These are phyloP conservation scores for Acephala macrosclerotiorum DNA, from an alignment of 2,329 filamentous ascomycete species.

Conservation along the genomic window DNA sequence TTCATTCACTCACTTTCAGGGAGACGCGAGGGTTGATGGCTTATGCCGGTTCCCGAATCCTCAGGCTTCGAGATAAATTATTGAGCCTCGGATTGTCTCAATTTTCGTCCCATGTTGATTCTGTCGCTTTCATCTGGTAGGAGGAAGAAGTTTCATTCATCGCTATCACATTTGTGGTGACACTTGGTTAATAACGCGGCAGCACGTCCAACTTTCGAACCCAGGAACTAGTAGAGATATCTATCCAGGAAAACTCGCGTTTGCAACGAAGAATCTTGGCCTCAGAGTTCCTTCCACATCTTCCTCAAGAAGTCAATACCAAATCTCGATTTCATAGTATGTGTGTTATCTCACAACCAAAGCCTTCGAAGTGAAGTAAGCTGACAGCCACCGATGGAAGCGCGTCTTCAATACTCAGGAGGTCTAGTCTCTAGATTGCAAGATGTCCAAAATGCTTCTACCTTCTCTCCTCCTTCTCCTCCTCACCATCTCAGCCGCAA, in stretches of 20 bases:
- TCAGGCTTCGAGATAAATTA: not conserved
- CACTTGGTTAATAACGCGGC: not conserved
- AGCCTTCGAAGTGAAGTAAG: not conserved
- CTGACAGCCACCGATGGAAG: not conserved
- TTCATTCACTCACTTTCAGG: no score
- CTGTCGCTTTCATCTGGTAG: not conserved
- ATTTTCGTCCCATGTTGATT: not conserved
- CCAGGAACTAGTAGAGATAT: not conserved
- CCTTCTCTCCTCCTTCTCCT: not conserved
- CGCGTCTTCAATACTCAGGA: not conserved
- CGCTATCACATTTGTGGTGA: slow-evolving; percentile 6
- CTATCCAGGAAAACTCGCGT: not conserved
- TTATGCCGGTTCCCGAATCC: not conserved
- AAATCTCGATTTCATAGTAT: not conserved
- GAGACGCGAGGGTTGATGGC: not conserved
- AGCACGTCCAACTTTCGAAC: not conserved
- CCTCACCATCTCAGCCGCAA: not conserved
- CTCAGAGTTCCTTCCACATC: not conserved
- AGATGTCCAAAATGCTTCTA: not conserved
- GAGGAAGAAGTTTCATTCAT: not conserved
- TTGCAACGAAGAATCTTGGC: not conserved
- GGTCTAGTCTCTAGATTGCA: not conserved
- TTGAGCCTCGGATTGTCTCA: slow-evolving; percentile 5
- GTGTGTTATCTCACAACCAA: not conserved
- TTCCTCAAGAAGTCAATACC: not conserved